These are phyloP conservation scores for Podaxis sp. DNA, from an alignment of 768 basidiomycete genomes.

Conservation along the genomic window DNA sequence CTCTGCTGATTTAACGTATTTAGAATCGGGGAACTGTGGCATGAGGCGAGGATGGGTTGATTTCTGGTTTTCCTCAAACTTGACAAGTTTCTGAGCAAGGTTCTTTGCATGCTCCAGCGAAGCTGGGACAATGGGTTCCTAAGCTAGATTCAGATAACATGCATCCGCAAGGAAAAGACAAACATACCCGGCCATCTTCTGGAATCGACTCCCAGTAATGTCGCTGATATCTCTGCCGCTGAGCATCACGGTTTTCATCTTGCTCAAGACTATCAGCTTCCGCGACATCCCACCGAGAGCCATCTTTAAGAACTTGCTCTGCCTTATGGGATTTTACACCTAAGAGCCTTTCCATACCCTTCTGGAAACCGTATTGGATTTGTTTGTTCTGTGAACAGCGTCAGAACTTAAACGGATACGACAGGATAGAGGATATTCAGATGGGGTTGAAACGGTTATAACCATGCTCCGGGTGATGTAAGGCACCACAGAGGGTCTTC, in stretches of 20 bases:
- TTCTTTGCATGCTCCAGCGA: conserved; percentile 45
- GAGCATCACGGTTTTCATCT: conserved; percentile 47
- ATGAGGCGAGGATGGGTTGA: conserved; percentile 32
- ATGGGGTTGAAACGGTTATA: conserved; percentile 70
- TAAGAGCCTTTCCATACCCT: conserved; percentile 78
- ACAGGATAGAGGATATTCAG: conserved; percentile 32
- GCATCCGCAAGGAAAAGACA: not conserved
- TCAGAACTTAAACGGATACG: not conserved
- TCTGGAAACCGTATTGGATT: conserved; percentile 75
- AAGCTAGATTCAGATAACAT: conserved; percentile 1
- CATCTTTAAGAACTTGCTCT: conserved; percentile 7
- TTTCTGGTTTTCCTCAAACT: conserved; percentile 30
- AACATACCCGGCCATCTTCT: conserved; percentile 58
- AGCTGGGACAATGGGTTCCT: conserved; percentile 65
- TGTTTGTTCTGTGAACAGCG: conserved; percentile 42
- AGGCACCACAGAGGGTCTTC: conserved; percentile 56
- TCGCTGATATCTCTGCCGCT: conserved; percentile 62
- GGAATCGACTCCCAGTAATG: conserved; percentile 77
- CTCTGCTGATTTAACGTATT: conserved; percentile 31
- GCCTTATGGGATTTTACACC: conserved; percentile 40
- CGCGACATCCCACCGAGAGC: conserved; percentile 35
- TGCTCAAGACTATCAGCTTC: conserved; percentile 63
- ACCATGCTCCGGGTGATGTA: conserved; percentile 59
- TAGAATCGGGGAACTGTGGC: conserved; percentile 31
- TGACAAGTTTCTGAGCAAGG: conserved; percentile 29